These are phyloP conservation scores for Trichophyton schoenleinii DNA, from an alignment of 2,329 filamentous ascomycete genomes.

Conservation along the genomic window DNA sequence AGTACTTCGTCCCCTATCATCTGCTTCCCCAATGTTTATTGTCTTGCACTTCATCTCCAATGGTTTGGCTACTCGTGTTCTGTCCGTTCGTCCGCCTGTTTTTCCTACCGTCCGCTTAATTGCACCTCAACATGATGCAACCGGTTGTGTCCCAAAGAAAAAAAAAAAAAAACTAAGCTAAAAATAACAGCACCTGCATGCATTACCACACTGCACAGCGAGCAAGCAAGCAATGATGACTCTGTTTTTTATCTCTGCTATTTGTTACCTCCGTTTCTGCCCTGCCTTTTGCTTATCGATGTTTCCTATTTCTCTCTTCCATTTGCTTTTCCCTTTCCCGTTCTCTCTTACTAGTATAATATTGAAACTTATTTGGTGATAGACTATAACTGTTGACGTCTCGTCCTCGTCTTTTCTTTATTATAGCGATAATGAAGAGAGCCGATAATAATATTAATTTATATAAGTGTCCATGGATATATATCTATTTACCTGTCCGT, in stretches of 20 bases:
- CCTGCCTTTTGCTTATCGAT: not conserved
- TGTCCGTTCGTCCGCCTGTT: not conserved
- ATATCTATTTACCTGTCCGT: not conserved
- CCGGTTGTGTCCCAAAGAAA: not conserved
- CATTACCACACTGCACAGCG: not conserved
- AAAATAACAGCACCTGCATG: not conserved
- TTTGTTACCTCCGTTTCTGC: too few species aligned
- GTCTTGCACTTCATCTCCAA: not conserved
- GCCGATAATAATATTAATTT: not conserved
- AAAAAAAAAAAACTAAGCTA: too few species aligned
- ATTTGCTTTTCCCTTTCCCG: not conserved
- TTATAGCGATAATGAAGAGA: not conserved
- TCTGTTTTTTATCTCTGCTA: not conserved
- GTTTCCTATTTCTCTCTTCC: not conserved
- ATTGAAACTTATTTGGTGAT: slow-evolving; percentile 3
- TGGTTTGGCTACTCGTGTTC: not conserved
- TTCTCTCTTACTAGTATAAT: not conserved
- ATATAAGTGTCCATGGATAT: not conserved
- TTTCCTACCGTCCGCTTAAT: not conserved
- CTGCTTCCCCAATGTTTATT: not conserved
- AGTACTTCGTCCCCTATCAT: not conserved
- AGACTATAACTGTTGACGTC: not conserved
- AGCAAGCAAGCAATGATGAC: slow-evolving; percentile 2
- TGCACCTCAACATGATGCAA: not conserved
- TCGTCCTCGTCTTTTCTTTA: not conserved